Base-by-base conservation (phyloP, 495 filamentous ascomycete genomes). In the Corynascus novoguineensis region DNA sequence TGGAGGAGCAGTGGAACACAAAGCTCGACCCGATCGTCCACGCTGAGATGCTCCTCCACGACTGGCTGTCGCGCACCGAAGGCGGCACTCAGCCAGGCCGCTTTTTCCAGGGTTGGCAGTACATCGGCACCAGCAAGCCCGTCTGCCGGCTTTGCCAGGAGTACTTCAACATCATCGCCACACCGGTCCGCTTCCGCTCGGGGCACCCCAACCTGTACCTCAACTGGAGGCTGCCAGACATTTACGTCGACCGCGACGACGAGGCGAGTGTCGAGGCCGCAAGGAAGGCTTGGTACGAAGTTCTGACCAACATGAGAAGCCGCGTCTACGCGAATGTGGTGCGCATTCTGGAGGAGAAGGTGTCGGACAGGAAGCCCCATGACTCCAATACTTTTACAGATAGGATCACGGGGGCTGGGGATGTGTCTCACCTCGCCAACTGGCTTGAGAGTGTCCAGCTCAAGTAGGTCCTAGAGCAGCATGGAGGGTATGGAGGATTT, bases 101-200 rank as follows among this genome's bases (percentile, higher is more conserved):
- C 3, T 68, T 68, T 47, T 68, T 68, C 57, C 28, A 61, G 6
- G 35, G 34, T 0, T 60, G 46, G 50, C 64, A 52, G 12, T 68
- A 68, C 32, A 68, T 68, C 19, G 66, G 66, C 15, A 54, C 44
- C 12, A 62, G 59, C 56, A 68, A 68, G 35, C 66, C 64, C 28
- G 49, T 49, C 11, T 66, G 66, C 49, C 34, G 46, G 34, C 15
- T 68, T 1, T 68, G 66, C 51, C 27, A 50, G 6, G 38, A 63
- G 21, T 66, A 64, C 44, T 66, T 68, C 24, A 17, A 22, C 25
- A 22, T 57, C 40, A 41, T 50, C 15, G 21, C 46, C 2, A 57
- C 42, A 12, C 50, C 50, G 0, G 59, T 61, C 22, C 12, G 38
- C 4, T 42, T 57, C 41, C 21, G 59, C 2, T 9, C 53, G 2